Evolutionary conservation across 345 rosid genomes (phyloP).

Genomic region (Nasturtium officinale): DNA sequence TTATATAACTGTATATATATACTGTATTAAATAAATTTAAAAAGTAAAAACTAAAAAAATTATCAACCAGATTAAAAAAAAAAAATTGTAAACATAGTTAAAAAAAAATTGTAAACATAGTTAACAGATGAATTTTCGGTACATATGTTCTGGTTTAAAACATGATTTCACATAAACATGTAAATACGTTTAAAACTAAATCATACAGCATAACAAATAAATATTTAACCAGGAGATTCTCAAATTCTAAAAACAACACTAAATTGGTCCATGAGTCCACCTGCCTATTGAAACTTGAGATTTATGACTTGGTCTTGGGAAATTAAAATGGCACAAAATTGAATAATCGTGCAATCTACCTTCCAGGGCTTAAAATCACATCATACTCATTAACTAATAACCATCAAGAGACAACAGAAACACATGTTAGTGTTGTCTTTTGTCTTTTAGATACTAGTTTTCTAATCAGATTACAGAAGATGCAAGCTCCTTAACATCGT

Average conservation of each 20-base stretch:
- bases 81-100: too few species aligned
- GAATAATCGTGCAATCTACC: background rate
- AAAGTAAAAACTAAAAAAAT: too few species aligned
- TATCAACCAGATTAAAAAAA: too few species aligned
- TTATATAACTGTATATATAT: too few species aligned
- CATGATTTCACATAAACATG: too few species aligned
- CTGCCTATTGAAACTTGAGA: background rate
- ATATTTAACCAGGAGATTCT: too few species aligned
- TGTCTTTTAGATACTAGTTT: background rate
- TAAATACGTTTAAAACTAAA: too few species aligned
- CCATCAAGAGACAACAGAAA: slow-evolving; percentile 10
- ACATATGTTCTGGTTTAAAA: too few species aligned
- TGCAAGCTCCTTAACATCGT: slow-evolving; percentile 65
- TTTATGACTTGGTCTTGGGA: background rate
- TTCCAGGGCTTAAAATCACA: background rate
- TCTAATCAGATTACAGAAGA: slow-evolving; percentile 52
- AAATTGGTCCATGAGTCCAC: background rate
- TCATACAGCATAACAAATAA: too few species aligned
- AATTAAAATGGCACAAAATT: background rate
- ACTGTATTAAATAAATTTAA: too few species aligned
- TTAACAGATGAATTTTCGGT: too few species aligned
- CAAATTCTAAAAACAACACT: background rate
- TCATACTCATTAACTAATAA: slow-evolving; percentile 14
- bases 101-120: too few species aligned
- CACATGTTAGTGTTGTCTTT: slow-evolving; percentile 11